These are phyloP conservation scores for Cyclospora cayetanensis DNA, from an alignment of 169 alveolate species.

Conservation along the genomic window DNA sequence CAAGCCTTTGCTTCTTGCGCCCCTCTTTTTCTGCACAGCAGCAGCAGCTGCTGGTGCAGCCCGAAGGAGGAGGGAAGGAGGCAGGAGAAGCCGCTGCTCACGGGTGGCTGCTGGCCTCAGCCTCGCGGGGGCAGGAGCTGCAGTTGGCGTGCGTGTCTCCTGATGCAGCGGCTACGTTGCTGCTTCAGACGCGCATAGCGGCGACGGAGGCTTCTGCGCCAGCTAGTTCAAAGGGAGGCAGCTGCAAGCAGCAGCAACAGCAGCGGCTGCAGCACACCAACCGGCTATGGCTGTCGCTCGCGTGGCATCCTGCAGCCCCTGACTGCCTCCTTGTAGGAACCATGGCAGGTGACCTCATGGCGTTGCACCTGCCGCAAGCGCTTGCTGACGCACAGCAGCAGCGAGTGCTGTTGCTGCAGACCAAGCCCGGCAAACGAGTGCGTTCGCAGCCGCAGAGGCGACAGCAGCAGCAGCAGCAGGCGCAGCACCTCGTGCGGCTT, in stretches of 20 bases:
- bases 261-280: constrained; percentile 24
- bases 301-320: constrained; percentile 52
- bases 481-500: constrained; percentile 4
- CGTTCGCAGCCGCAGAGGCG: background rate
- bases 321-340: constrained; percentile 8
- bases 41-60: constrained; percentile 43
- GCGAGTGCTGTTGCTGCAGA: constrained; percentile 8
- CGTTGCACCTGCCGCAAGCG: constrained; percentile 1
- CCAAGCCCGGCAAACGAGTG: background rate
- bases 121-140: constrained; percentile 4
- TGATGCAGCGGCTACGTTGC: constrained; percentile 12
- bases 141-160: background rate
- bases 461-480: constrained; percentile 34
- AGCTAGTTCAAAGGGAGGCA: background rate
- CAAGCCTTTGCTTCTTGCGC: background rate
- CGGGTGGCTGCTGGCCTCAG: background rate
- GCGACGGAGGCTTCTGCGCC: background rate
- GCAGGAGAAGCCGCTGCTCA: constrained; percentile 45
- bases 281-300: constrained; percentile 27
- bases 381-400: background rate
- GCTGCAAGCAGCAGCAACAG: constrained; percentile 4
- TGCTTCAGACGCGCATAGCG: constrained; percentile 1
- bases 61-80: background rate
- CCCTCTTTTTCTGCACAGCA: background rate
- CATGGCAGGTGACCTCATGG: background rate